Base-by-base conservation (phyloP, 1,139 yeast species). In the Meyerozyma smithsonii region DNA sequence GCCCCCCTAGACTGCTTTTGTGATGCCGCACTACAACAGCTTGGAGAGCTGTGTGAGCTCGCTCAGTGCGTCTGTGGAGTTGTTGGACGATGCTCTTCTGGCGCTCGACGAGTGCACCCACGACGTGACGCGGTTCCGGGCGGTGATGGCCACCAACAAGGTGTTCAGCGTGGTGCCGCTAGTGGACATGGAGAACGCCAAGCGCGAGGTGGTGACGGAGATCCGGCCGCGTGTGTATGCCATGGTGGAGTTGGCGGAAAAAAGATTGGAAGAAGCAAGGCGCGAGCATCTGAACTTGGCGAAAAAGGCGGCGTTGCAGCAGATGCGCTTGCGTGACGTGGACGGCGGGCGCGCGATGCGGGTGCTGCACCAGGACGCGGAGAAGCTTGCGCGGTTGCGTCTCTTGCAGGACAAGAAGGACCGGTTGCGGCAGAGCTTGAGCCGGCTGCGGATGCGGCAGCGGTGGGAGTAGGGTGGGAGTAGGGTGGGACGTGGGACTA, bases 91-190 rank as follows among this genome's bases (percentile, higher is more conserved):
- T n/a, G 58, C 73, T 2, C 51, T 62, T 39, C 47, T 49, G 17
- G 40, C 55, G 7, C 48, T 71, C 8, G 62, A 59, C n/a, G 56
- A 54, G 1, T 55, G 69, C 5, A 66, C 72, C 8, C 46, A 49
- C 35, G 71, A 67, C 41, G 61, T 64, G 7, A 58, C 64, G 8
- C 46, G 74, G 18, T 51, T 69, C 37, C 57, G 56, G 38, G 58
- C 55, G 30, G 66, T 69, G 17, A 50, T 70, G 18, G 46, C 51
- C 24, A 65, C 74, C 8, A 56, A 61, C 18, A 61, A 62, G 39
- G 70, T 69, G 25, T 71, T 65, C 54, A 74, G 71, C 6, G 48
- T 71, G 26, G 66, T 69, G 1, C 72, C 77, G 1, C 70, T 66
- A 42, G 52, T 55, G 43, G 77, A 71, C 46, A 45, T 69, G 28